Conservation (phyloP, 306 rosid species). For the Vachellia pachyceras region DNA sequence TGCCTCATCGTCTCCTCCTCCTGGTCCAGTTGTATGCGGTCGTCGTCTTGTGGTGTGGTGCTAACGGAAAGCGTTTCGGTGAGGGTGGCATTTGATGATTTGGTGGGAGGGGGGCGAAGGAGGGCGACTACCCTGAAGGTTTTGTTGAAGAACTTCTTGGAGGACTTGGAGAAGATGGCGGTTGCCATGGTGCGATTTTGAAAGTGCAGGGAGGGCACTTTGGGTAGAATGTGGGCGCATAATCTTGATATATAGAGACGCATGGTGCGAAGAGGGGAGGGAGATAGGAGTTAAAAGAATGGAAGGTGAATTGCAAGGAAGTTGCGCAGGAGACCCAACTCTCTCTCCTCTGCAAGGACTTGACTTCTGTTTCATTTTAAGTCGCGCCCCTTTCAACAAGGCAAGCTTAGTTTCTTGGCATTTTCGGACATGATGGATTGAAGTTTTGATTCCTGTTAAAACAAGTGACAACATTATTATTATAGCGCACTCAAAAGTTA, state of each 20-base stretch:
- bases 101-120: constrained; percentile 30
- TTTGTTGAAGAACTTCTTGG: constrained; percentile 41
- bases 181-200: constrained; percentile 21
- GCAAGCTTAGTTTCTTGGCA: constrained; percentile 1
- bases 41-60: neutral
- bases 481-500: too few relatives aligned
- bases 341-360: constrained; percentile 3
- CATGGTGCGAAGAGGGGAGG: neutral
- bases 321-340: constrained; percentile 36
- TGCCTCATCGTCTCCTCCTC: constrained; percentile 19
- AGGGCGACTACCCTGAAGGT: constrained; percentile 30
- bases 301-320: constrained; percentile 32
- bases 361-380: constrained; percentile 18
- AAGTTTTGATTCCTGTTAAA: too few relatives aligned
- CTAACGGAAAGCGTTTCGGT: neutral
- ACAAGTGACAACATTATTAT: too few relatives aligned
- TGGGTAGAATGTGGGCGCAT: neutral
- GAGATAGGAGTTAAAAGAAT: neutral
- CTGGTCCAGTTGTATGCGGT: neutral
- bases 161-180: constrained; percentile 32
- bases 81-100: neutral
- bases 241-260: too few relatives aligned
- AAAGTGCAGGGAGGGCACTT: neutral
- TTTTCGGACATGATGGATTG: constrained; percentile 1
- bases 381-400: neutral